These are phyloP conservation scores for Pseudocercospora fijiensis DNA, from an alignment of 2,329 filamentous ascomycete species.

Conservation along the genomic window DNA sequence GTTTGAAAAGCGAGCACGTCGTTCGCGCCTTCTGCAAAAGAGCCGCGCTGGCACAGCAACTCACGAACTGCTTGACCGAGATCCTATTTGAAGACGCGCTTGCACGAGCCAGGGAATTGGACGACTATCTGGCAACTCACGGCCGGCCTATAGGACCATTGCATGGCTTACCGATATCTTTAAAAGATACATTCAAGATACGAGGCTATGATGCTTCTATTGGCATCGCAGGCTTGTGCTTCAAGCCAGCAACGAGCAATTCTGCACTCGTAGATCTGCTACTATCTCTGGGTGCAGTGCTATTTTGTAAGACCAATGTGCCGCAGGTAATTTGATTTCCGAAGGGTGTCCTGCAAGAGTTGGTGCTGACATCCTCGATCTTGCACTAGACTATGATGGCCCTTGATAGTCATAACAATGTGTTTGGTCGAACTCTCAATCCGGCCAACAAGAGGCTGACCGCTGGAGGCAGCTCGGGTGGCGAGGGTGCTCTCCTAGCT, in stretches of 20 bases:
- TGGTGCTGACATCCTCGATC: background rate
- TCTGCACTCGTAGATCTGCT: slow-evolving; percentile 49
- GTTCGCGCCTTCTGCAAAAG: slow-evolving; percentile 48
- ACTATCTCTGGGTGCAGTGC: slow-evolving; percentile 48
- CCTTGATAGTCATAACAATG: slow-evolving; percentile 54
- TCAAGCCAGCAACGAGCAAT: slow-evolving; percentile 53
- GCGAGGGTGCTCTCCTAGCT: slow-evolving; percentile 54
- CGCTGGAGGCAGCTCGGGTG: slow-evolving; percentile 54
- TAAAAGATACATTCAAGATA: slow-evolving; percentile 42
- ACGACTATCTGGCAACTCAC: slow-evolving; percentile 40
- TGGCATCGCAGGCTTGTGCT: slow-evolving; percentile 45
- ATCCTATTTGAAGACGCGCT: slow-evolving; percentile 42
- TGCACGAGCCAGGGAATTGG: slow-evolving; percentile 42
- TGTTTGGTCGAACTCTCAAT: slow-evolving; percentile 52
- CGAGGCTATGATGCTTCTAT: slow-evolving; percentile 41
- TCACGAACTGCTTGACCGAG: slow-evolving; percentile 50
- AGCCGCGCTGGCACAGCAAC: slow-evolving; percentile 49
- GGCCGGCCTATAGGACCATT: slow-evolving; percentile 45
- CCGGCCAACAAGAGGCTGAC: slow-evolving; percentile 50
- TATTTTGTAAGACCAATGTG: slow-evolving; percentile 56
- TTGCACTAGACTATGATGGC: slow-evolving; percentile 40
- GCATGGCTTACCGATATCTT: slow-evolving; percentile 43
- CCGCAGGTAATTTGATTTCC: slow-evolving; percentile 48
- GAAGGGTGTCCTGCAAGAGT: background rate
- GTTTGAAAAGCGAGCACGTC: slow-evolving; percentile 20